Evolutionary conservation across 2,329 filamentous ascomycete species (phyloP), one percentile per base, ranked within the genome.

Genomic region (Zymoseptoria pseudotritici): DNA sequence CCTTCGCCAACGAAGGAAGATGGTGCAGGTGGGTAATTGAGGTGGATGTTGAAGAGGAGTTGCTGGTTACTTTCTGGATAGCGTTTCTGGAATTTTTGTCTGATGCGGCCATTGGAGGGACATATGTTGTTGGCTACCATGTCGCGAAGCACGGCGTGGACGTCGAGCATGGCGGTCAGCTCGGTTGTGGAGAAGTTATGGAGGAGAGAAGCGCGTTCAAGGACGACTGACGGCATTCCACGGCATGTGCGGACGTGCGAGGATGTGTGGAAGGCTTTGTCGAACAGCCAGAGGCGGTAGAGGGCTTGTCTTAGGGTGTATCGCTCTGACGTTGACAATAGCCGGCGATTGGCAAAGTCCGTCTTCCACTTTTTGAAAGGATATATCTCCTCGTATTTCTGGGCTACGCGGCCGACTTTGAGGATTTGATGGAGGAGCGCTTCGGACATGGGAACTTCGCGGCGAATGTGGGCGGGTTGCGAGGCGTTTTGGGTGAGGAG

Each of bases 301-400:
- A 85, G 72, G 9, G 84, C 83, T 50, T 83, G 78, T 10, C 83
- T 78, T 10, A 86, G 67, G 5, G 75, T 74, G 55, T 77, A 79
- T 3, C 79, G 77, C 68, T 86, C 84, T 2, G 74, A 61, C 42
- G 64, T 61, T 0, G 76, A 79, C 54, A 86, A 72, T 2, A 82
- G 75, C 9, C 84, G 81, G 9, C 84, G 79, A 58, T 79, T 75
- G 58, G 80, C 79, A 63, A 76, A 85, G 65, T 84, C 78, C 58
- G 75, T 68, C 66, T 83, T 84, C 84, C 84, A 86, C 69, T 84
- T 85, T 72, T 84, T 84, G 68, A 82, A 77, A 0, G 83, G 82
- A 66, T 85, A 86, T n/a, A 86, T 78, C n/a, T 78, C 76, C 66
- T 81, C 81, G 80, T 83, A 86, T 65, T 79, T 79, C 66, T 78